Evolutionary conservation across 768 basidiomycete species (phyloP).

Genomic region (Termitomyces sp.): DNA sequence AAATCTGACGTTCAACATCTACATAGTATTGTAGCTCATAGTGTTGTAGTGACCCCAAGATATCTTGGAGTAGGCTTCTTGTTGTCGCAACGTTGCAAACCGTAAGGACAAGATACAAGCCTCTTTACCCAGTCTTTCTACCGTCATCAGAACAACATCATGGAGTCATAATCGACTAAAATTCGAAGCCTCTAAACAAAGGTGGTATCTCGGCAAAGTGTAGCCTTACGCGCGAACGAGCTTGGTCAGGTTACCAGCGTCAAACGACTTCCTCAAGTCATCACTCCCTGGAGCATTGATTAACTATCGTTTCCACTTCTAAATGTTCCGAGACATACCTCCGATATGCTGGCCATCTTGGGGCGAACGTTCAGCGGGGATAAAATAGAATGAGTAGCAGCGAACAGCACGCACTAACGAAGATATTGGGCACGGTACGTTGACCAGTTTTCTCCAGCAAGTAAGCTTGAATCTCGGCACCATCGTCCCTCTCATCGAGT

Average conservation of each 20-base stretch:
- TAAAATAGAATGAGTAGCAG: not conserved
- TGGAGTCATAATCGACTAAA: not conserved
- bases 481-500: constrained; percentile 56
- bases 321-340: constrained; percentile 26
- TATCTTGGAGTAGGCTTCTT: not conserved
- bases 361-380: not conserved
- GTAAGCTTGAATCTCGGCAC: constrained; percentile 59
- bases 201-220: constrained; percentile 1
- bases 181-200: not conserved
- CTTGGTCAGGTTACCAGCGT: constrained; percentile 21
- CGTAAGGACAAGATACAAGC: not conserved
- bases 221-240: constrained; percentile 25
- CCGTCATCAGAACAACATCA: not conserved
- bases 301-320: not conserved
- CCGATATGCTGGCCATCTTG: constrained; percentile 50
- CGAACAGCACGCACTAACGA: constrained; percentile 51
- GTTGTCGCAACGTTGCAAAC: too few species aligned
- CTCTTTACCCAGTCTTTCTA: not conserved
- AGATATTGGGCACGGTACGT: constrained; percentile 71
- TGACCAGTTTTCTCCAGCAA: constrained; percentile 59
- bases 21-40: not conserved
- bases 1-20: too few species aligned
- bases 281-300: constrained; percentile 29
- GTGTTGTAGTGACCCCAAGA: not conserved
- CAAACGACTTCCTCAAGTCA: constrained; percentile 24